A percentile compares a stretch with the other conserved stretches of the same genome.
Conservation (phyloP, 306 rosid species). For the Vachellia pachyceras region DNA sequence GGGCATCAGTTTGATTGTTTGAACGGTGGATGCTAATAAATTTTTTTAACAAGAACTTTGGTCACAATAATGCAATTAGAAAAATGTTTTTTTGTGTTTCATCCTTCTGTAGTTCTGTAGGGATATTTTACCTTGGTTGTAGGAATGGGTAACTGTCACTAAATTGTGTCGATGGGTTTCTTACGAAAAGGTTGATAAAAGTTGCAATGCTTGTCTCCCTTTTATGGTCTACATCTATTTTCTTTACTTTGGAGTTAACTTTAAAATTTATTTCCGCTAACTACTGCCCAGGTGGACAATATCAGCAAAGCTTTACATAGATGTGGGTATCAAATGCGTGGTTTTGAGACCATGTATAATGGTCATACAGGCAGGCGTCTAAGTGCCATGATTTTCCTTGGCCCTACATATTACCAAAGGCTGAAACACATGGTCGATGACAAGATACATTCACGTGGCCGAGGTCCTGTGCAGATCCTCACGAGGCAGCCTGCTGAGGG, state of each 20-base stretch:
- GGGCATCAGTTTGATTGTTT: background rate
- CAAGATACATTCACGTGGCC: constrained; percentile 96
- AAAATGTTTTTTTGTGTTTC: background rate
- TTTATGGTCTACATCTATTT: background rate
- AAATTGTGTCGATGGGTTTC: background rate
- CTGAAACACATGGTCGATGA: constrained; percentile 98
- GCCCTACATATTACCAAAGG: constrained; percentile 96
- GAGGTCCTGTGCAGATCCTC: constrained; percentile 97
- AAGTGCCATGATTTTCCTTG: constrained; percentile 89
- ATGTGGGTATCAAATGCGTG: constrained; percentile 99
- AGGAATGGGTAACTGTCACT: background rate
- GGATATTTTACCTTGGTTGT: background rate
- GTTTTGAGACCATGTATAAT: constrained; percentile 97
- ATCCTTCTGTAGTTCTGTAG: background rate
- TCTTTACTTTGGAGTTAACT: background rate
- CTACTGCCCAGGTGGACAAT: constrained; percentile 77
- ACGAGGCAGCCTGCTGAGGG: constrained; percentile 99
- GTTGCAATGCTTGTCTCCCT: background rate
- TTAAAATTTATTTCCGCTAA: background rate
- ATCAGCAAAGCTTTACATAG: constrained; percentile 94
- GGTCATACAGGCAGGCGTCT: constrained; percentile 97
- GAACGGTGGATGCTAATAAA: background rate
- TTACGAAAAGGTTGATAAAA: background rate
- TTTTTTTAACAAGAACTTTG: background rate
- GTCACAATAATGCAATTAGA: background rate